phyloP scores from a whole-genome alignment of 2,329 filamentous ascomycete species.

The Fusarium nygamai region DNA sequence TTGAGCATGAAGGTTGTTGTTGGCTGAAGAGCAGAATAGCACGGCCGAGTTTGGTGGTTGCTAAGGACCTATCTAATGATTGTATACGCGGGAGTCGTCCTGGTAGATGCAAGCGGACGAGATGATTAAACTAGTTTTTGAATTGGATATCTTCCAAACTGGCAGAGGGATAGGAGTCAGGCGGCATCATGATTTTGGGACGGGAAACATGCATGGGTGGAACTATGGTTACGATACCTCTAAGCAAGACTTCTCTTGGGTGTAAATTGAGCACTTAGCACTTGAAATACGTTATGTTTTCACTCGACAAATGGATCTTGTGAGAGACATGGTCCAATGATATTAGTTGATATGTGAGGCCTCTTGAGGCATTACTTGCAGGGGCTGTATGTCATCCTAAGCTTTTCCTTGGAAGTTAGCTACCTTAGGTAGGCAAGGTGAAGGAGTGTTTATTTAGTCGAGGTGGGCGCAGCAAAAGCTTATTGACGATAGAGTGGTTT shows the following conservation, averaged over 20 bases:
- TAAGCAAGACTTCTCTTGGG: slow-evolving; percentile 12
- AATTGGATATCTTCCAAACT: slow-evolving; percentile 17
- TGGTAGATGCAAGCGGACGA: slow-evolving; percentile 6
- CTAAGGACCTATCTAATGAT: slow-evolving; percentile 5
- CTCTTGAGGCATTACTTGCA: neutral
- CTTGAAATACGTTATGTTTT: neutral
- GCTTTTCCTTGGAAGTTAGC: slow-evolving; percentile 20
- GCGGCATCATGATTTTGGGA: slow-evolving; percentile 33
- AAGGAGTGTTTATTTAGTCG: slow-evolving; percentile 3
- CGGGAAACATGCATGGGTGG: slow-evolving; percentile 28
- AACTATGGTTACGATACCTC: slow-evolving; percentile 36
- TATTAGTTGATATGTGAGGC: neutral
- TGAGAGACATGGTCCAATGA: neutral
- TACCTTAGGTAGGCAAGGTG: neutral
- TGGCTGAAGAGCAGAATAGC: slow-evolving; percentile 52
- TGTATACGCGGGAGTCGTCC: slow-evolving; percentile 9
- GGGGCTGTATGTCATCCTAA: slow-evolving; percentile 14
- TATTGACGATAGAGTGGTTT: slow-evolving; percentile 40
- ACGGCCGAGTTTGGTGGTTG: neutral
- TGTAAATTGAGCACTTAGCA: neutral
- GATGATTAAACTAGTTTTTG: slow-evolving; percentile 6
- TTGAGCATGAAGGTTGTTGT: slow-evolving; percentile 91
- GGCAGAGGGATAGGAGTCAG: slow-evolving; percentile 24
- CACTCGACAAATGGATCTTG: neutral
- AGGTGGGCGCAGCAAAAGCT: slow-evolving; percentile 43